Evolutionary conservation across 2,329 filamentous ascomycete genomes (phyloP).

Genomic region (Neofusicoccum ribis): DNA sequence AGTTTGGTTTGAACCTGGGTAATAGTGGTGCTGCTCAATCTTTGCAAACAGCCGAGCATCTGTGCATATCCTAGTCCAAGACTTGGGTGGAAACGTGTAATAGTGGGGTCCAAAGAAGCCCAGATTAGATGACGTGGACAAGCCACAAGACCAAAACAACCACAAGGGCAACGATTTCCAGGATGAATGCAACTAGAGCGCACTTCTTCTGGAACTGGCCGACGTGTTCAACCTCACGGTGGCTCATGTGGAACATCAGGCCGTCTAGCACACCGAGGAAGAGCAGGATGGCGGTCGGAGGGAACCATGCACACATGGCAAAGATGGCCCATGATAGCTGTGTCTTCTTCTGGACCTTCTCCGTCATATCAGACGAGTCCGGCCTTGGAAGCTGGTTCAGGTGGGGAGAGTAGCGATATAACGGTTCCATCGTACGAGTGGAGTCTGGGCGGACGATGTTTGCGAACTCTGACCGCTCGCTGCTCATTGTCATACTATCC

Average conservation of each 20-base stretch:
- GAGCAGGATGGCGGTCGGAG: neutral
- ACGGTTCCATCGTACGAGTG: neutral
- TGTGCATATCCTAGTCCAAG: neutral
- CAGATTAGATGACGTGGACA: constrained; percentile 2
- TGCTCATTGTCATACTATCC: neutral
- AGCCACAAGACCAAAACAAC: constrained; percentile 4
- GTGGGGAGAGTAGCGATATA: neutral
- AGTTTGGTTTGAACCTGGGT: too few species aligned
- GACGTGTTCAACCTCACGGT: neutral
- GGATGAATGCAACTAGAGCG: neutral
- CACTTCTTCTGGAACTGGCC: constrained; percentile 10
- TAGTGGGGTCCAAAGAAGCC: neutral
- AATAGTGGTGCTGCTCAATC: neutral
- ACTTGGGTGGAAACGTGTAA: neutral
- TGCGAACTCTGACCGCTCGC: neutral
- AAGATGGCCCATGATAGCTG: constrained; percentile 9
- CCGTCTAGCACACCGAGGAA: constrained; percentile 2
- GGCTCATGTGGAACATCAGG: constrained; percentile 12
- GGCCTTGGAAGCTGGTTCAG: neutral
- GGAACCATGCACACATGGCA: constrained; percentile 3
- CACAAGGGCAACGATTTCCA: neutral
- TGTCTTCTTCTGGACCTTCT: neutral
- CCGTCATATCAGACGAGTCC: neutral
- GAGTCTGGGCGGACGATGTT: neutral
- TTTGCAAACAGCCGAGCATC: neutral